These are phyloP conservation scores for Xerocomus amazonicus DNA, from an alignment of 1,284 basidiomycete species.

Conservation along the genomic window DNA sequence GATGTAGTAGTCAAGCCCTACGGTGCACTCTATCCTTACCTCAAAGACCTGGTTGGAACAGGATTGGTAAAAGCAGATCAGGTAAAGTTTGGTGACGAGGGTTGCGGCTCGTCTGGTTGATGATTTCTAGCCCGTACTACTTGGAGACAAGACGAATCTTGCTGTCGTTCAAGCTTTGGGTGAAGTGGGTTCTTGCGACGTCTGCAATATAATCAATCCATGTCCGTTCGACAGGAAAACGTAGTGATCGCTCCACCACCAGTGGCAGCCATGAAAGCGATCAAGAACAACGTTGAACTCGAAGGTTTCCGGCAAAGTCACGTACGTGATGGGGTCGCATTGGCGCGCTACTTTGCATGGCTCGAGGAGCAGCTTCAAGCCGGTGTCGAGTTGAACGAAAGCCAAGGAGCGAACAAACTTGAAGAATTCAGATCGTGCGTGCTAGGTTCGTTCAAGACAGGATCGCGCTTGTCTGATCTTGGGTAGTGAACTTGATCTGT, in stretches of 20 bases:
- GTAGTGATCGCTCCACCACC: conserved; percentile 67
- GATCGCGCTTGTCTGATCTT: conserved; percentile 6
- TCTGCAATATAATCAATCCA: neutral
- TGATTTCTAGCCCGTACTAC: conserved; percentile 49
- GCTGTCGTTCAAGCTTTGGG: conserved; percentile 79
- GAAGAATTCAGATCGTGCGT: conserved; percentile 79
- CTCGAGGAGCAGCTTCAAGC: conserved; percentile 77
- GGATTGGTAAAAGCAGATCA: conserved; percentile 45
- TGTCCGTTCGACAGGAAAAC: conserved; percentile 40
- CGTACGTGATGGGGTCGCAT: conserved; percentile 86
- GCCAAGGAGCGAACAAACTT: conserved; percentile 76
- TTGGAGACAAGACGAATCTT: conserved; percentile 73
- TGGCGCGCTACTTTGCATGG: conserved; percentile 92
- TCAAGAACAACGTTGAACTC: conserved; percentile 87
- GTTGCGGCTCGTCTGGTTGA: neutral
- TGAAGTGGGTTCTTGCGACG: conserved; percentile 37
- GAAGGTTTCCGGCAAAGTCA: conserved; percentile 89
- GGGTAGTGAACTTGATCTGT: conserved; percentile 65
- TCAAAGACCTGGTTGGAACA: conserved; percentile 50
- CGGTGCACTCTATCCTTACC: conserved; percentile 58
- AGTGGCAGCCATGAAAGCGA: conserved; percentile 80
- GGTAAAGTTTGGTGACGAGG: conserved; percentile 25
- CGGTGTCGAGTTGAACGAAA: conserved; percentile 73
- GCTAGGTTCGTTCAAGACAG: neutral
- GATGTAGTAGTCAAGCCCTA: conserved; percentile 74